Percentiles rank a stretch among this genome's conserved stretches.
Evolutionary conservation across 179 eudicot species (phyloP).

Genomic region (Pouteria campechiana): DNA sequence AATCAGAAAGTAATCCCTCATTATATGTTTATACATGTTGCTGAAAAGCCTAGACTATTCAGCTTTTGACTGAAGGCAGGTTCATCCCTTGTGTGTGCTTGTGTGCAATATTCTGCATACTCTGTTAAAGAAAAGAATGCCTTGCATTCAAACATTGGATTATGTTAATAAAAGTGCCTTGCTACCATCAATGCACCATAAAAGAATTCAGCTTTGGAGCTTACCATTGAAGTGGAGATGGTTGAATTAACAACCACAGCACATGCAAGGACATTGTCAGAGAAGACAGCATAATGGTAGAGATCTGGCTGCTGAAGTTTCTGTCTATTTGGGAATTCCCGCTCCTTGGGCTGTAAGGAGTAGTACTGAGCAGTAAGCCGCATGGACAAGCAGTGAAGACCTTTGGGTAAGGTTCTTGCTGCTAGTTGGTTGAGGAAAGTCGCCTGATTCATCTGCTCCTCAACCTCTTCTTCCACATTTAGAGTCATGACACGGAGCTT

Average conservation of each 20-base stretch:
- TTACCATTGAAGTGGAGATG: slow-evolving; percentile 69
- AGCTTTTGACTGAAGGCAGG: not conserved
- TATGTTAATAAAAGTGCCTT: not conserved
- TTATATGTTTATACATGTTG: no score
- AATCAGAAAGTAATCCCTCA: no score
- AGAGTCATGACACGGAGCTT: slow-evolving; percentile 92
- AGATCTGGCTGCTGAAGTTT: slow-evolving; percentile 64
- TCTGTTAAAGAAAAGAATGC: not conserved
- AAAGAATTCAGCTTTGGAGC: not conserved
- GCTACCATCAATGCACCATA: no score
- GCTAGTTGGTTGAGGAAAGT: slow-evolving; percentile 84
- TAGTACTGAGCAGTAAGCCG: slow-evolving; percentile 76
- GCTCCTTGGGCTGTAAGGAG: slow-evolving; percentile 53
- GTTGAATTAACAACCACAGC: slow-evolving; percentile 92
- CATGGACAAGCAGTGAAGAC: slow-evolving; percentile 81
- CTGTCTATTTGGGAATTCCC: slow-evolving; percentile 63
- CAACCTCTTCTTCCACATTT: slow-evolving; percentile 84
- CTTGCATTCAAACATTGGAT: not conserved
- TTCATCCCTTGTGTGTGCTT: no score
- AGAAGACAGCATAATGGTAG: slow-evolving; percentile 87
- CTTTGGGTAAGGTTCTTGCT: slow-evolving; percentile 91
- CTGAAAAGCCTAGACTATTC: no score
- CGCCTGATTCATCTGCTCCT: slow-evolving; percentile 77
- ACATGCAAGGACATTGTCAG: slow-evolving; percentile 90
- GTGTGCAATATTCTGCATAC: not conserved